A percentile compares a stretch with the other conserved stretches of the same genome.
Evolutionary conservation across 306 rosid genomes (phyloP).

Genomic region (Vigna radiata): DNA sequence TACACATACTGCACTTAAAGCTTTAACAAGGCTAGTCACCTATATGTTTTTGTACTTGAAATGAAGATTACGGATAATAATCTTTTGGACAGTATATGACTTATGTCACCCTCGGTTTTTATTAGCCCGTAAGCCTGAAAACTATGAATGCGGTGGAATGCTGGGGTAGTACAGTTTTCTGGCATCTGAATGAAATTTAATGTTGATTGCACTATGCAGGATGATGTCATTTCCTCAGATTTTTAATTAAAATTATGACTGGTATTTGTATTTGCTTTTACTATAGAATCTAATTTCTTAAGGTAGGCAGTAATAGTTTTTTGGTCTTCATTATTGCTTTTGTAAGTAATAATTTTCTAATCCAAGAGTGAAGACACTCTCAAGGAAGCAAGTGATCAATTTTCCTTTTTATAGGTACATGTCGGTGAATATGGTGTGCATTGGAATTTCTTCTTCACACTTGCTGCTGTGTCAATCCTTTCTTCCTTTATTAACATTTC

Average conservation of each 20-base stretch:
- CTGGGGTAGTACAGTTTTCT: not conserved
- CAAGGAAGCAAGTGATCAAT: not conserved
- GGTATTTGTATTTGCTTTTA: not conserved
- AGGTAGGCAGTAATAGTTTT: not conserved
- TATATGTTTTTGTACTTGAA: not conserved
- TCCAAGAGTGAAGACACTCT: conserved; percentile 22
- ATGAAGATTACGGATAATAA: not conserved
- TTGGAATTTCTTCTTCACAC: conserved; percentile 98
- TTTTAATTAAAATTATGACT: not conserved
- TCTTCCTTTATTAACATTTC: conserved; percentile 67
- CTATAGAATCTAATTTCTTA: conserved; percentile 20
- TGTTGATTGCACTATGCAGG: conserved; percentile 9
- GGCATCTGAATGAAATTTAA: not conserved
- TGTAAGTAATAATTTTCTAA: conserved; percentile 10
- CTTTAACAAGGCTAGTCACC: conserved; percentile 8
- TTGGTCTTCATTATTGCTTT: conserved; percentile 20
- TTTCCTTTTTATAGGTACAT: conserved; percentile 65
- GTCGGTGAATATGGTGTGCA: conserved; percentile 94
- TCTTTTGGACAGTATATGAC: conserved; percentile 14
- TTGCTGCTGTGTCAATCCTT: conserved; percentile 82
- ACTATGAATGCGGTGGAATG: not conserved
- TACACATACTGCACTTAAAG: not conserved
- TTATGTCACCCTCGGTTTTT: not conserved
- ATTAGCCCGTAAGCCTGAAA: not conserved
- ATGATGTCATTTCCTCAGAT: not conserved